Conservation (phyloP, 2,329 filamentous ascomycete genomes). For the Bipolaris gigantea region DNA sequence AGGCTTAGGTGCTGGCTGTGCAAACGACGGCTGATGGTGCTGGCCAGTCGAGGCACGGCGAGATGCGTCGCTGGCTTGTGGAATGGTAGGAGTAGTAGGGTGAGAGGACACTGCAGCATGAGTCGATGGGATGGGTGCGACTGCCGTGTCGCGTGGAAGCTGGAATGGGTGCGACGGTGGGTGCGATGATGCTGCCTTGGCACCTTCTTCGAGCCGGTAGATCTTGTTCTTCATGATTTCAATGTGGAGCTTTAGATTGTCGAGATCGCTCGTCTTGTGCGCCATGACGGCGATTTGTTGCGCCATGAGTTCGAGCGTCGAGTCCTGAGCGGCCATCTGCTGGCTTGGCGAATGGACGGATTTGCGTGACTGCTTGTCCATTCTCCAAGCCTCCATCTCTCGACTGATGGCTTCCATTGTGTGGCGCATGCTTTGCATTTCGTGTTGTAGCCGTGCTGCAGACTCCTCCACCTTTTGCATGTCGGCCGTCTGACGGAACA, state of each 20-base stretch:
- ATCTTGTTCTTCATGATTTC: constrained; percentile 54
- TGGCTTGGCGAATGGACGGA: constrained; percentile 2
- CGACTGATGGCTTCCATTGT: constrained; percentile 43
- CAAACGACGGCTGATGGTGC: constrained; percentile 6
- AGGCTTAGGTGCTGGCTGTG: background rate
- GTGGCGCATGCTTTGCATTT: constrained; percentile 46
- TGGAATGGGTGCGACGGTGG: constrained; percentile 12
- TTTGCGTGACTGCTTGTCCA: constrained; percentile 20
- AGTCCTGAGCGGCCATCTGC: constrained; percentile 32
- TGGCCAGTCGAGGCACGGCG: constrained; percentile 1
- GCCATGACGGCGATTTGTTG: constrained; percentile 46
- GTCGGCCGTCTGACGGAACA: constrained; percentile 33
- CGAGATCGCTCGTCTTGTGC: constrained; percentile 51
- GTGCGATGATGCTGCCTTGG: constrained; percentile 10
- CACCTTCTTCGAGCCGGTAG: constrained; percentile 42
- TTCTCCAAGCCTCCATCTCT: constrained; percentile 34
- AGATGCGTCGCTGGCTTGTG: background rate
- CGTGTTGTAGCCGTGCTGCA: constrained; percentile 45
- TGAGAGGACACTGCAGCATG: background rate
- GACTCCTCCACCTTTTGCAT: constrained; percentile 47
- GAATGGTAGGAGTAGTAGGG: background rate
- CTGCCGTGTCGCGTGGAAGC: constrained; percentile 8
- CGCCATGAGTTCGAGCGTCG: constrained; percentile 51
- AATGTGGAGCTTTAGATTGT: constrained; percentile 51
- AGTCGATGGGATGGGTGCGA: background rate